Evolutionary conservation across 2,329 filamentous ascomycete species (phyloP), one percentile per base, ranked within the genome.

Genomic region (Myotisia sp.): DNA sequence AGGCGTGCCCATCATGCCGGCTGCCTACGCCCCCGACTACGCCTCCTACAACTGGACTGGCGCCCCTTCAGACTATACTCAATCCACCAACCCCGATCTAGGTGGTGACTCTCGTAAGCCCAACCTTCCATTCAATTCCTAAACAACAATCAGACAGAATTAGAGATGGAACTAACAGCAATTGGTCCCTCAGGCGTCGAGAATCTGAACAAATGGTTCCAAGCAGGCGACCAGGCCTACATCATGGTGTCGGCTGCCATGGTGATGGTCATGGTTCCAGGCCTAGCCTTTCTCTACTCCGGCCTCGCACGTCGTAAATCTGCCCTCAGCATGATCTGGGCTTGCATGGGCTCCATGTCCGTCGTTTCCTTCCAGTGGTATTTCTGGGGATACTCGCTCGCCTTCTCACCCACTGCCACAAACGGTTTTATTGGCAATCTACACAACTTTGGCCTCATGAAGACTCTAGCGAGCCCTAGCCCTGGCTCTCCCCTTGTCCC

Each of bases 331-430:
- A 79, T 95, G 68, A 90, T 98, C 52, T 95, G 86, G 84, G 85
- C 87, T 9, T 85, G 80, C 63, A 92, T 98, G 82, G 87, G 80
- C 57, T 90, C 85, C 29, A 80, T 80, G 54, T 86, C 82, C 30
- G 76, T 95, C 53, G 70, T 94, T 56, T 79, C 82, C 37, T 94
- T 98, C 66, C 90, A 98, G 64, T 98, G 90, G 90, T 95, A 94
- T 54, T 94, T 98, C 59, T 95, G 90, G 87, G 90, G 90, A 23
- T 98, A 93, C 60, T 93, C 87, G 9, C 68, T 98, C 41, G 86
- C 87, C 34, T 94, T 95, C 62, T 90, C 81, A 51, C 68, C 71
- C 27, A 75, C 74, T 9, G 81, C 78, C 3, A 84, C 73, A 46
- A 94, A 82, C 62, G 79, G 82, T 34, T 95, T 81, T 63, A 95